Percentiles rank a stretch among this genome's conserved stretches.
Conservation (phyloP, 495 filamentous ascomycete genomes). For the Parathielavia hyrcaniae region DNA sequence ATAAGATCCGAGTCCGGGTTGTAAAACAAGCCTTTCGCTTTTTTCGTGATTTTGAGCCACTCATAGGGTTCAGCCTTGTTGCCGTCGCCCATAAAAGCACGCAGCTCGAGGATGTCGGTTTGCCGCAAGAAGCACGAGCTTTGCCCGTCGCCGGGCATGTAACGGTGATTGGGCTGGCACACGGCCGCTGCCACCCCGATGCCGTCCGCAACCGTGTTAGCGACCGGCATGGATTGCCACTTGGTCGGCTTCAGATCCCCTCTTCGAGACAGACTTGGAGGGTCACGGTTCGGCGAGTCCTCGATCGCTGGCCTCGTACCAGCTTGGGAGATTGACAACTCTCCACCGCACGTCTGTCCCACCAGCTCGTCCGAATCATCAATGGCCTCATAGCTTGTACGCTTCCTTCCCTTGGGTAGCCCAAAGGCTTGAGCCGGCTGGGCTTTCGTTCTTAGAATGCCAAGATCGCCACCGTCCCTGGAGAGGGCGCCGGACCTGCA, state of each 20-base stretch:
- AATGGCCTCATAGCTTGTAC: neutral
- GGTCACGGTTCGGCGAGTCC: neutral
- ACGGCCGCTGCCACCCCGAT: slow-evolving; percentile 12
- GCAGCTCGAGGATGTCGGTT: slow-evolving; percentile 9
- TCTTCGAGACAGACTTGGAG: slow-evolving; percentile 20
- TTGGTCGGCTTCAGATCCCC: slow-evolving; percentile 11
- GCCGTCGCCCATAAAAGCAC: slow-evolving; percentile 14
- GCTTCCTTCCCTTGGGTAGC: slow-evolving; percentile 9
- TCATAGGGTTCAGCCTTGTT: neutral
- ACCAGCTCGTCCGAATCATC: slow-evolving; percentile 12
- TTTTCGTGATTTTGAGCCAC: slow-evolving; percentile 25
- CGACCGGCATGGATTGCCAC: neutral
- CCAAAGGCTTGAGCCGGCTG: neutral
- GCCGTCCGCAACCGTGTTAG: too few relatives aligned
- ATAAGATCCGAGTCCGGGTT: slow-evolving; percentile 11
- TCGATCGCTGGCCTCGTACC: neutral
- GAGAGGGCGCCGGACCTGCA: neutral
- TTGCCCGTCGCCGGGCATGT: neutral
- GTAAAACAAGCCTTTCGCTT: slow-evolving; percentile 3
- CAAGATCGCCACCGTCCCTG: slow-evolving; percentile 18
- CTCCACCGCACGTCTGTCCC: neutral
- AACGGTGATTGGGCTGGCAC: slow-evolving; percentile 18
- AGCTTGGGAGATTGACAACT: neutral
- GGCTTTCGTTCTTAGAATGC: slow-evolving; percentile 10
- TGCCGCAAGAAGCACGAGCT: slow-evolving; percentile 3